Conservation (phyloP, 2,329 filamentous ascomycete species). For the Claviceps quebecensis region DNA sequence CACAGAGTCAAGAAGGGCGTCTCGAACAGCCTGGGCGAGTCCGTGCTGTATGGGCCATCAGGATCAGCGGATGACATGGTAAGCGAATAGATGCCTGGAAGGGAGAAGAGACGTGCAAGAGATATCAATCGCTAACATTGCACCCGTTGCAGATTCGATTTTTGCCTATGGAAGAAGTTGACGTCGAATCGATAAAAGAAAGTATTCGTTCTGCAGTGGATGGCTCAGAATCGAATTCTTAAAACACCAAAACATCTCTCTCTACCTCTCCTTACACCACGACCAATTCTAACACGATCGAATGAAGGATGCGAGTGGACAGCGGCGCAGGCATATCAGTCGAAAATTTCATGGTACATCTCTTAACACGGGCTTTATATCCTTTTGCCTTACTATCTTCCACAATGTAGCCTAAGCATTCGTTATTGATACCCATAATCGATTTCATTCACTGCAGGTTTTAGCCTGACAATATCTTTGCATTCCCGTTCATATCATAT, state of each 20-base stretch:
- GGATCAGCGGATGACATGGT: constrained; percentile 58
- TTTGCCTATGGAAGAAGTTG: constrained; percentile 45
- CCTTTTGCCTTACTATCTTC: not conserved
- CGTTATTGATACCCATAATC: constrained; percentile 3
- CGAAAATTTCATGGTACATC: not conserved
- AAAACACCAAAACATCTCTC: not conserved
- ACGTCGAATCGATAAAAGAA: constrained; percentile 43
- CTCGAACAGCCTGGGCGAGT: constrained; percentile 62
- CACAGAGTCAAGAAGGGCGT: constrained; percentile 72
- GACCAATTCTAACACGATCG: not conserved
- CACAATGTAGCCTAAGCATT: constrained; percentile 1
- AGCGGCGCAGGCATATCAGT: not conserved
- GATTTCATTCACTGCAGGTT: not conserved
- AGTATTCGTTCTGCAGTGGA: constrained; percentile 40
- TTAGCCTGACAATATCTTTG: not conserved
- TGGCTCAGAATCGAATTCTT: constrained; percentile 12
- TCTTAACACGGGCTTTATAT: not conserved
- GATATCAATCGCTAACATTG: constrained; percentile 6
- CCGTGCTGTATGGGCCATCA: constrained; percentile 58
- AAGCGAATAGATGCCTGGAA: constrained; percentile 18
- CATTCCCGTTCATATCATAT: not conserved
- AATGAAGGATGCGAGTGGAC: not conserved
- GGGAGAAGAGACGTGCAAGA: not conserved
- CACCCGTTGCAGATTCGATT: constrained; percentile 44
- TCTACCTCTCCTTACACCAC: not conserved